Conservation (phyloP, 768 basidiomycete genomes). For the Agaricus blazei region DNA sequence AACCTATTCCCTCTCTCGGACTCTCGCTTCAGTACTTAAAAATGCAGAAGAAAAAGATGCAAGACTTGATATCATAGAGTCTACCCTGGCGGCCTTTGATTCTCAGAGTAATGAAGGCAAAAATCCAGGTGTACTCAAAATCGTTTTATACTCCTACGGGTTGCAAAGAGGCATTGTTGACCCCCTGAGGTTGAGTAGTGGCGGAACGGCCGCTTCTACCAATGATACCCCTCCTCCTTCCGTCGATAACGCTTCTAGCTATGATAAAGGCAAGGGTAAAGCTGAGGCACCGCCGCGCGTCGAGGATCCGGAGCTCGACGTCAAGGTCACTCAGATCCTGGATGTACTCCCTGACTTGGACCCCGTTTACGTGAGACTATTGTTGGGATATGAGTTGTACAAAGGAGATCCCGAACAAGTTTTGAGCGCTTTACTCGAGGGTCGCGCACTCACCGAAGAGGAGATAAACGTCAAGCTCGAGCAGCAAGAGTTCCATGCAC, state of each 20-base stretch:
- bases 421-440: conserved; percentile 71
- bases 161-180: conserved; percentile 34
- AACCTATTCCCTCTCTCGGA: conserved; percentile 52
- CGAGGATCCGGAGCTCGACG: conserved; percentile 43
- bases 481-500: neutral
- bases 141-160: conserved; percentile 61
- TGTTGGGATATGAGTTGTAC: conserved; percentile 49
- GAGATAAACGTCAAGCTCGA: conserved; percentile 16
- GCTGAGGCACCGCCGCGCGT: conserved; percentile 19
- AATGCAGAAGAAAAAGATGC: conserved; percentile 50
- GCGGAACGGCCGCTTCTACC: neutral
- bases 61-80: conserved; percentile 52
- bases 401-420: conserved; percentile 55
- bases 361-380: conserved; percentile 49
- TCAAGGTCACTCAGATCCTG: conserved; percentile 62
- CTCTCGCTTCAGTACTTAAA: conserved; percentile 40
- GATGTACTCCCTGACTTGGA: conserved; percentile 70
- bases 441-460: conserved; percentile 46
- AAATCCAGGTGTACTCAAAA: conserved; percentile 54
- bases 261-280: conserved; percentile 39
- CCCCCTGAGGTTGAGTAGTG: conserved; percentile 3
- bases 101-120: conserved; percentile 14
- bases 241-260: neutral
- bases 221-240: conserved; percentile 1
- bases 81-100: conserved; percentile 39